Base-by-base conservation (phyloP, 31 red algal genomes). In the Endocladia muricata region DNA sequence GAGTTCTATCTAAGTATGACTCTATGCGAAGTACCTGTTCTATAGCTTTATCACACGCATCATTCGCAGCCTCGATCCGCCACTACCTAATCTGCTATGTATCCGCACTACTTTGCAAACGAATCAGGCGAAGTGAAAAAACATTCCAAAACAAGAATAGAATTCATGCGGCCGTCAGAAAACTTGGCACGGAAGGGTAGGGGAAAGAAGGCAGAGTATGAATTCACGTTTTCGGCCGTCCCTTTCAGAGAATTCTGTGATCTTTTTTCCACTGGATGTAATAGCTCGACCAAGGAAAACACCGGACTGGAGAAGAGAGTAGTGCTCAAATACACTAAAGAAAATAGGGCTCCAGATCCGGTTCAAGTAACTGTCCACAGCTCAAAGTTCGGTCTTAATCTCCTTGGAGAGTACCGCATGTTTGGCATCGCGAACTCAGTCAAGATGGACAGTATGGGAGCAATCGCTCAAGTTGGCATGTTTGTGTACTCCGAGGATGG, bases 351-450 rank as follows among this genome's bases (percentile, higher is more conserved):
- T 36, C 65, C 65, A 41, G 34, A 69, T 0, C 65, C 65, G 0
- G 29, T 56, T 52, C 0, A 17, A 11, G 70, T 74, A 21, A 74
- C 70, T 7, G 8, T 0, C 8, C 8, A 51, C 7, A 29, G n/a
- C 7, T 74, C 70, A 55, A 55, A 22, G 0, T 30, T 52, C 22
- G 44, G 51, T 29, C 21, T 74, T 8, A 74, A 74, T 55, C 70
- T 74, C n/a, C 47, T 55, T 9, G 40, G 43, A 9, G 44, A 55
- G n/a, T 74, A 74, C 33, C 23, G 40, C 28, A 17, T 30, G 35
- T 55, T 74, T 21, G 70, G 47, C 0, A 55, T 8, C 15, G 23
- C 41, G 13, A 32, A 74, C 29, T 7, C 23, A 7, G 15, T 74
- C 13, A 55, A 55, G 44, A 55, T 55, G 51, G 40, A 52, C 15